These are phyloP conservation scores for Pholiota microspora DNA, from an alignment of 768 basidiomycete genomes.

Conservation along the genomic window DNA sequence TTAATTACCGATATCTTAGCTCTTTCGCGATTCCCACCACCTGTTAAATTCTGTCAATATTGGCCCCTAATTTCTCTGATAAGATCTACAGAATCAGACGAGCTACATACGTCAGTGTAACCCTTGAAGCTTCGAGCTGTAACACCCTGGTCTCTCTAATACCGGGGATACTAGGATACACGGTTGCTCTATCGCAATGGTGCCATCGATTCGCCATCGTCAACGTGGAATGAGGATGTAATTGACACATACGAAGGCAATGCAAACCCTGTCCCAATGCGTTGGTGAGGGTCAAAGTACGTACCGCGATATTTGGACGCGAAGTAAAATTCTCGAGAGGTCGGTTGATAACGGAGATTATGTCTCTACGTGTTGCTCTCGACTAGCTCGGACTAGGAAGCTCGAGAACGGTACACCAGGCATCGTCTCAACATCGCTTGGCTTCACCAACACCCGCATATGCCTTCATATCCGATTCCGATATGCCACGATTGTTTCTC, in stretches of 20 bases:
- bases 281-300: conserved; percentile 48
- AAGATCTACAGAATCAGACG: not conserved
- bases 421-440: not conserved
- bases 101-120: not conserved
- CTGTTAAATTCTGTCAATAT: not conserved
- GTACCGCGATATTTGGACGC: conserved; percentile 50
- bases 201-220: conserved; percentile 55
- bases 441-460: not conserved
- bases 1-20: conserved; percentile 24
- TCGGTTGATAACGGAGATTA: conserved; percentile 14
- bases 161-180: conserved; percentile 56
- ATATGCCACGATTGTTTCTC: not conserved
- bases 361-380: conserved; percentile 11
- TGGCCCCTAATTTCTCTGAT: not conserved
- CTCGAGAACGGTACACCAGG: not conserved
- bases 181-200: conserved; percentile 50
- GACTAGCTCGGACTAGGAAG: not conserved
- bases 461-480: not conserved
- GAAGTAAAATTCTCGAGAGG: conserved; percentile 48
- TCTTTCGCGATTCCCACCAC: not conserved
- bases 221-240: conserved; percentile 44
- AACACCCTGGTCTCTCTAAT: conserved; percentile 53
- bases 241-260: conserved; percentile 42
- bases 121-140: conserved; percentile 16
- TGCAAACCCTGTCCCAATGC: conserved; percentile 47